Conservation (phyloP, 2,329 filamentous ascomycete species). For the Xylariomycetidae sp. region DNA sequence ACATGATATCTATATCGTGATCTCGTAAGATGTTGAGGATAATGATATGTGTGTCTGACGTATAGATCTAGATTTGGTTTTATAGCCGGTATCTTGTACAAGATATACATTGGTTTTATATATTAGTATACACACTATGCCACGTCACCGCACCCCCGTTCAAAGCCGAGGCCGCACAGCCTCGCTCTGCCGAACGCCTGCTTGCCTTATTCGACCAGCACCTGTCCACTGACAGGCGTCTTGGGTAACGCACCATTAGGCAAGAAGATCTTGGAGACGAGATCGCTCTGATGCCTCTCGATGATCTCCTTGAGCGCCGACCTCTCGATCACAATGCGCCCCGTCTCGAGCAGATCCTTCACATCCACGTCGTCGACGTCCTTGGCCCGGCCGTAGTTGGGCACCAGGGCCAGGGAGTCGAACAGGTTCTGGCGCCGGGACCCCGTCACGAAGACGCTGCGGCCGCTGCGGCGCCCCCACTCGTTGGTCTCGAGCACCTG, state of each 20-base stretch:
- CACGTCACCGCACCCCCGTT: too few relatives aligned
- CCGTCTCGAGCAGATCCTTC: slow-evolving; percentile 85
- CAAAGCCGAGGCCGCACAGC: too few relatives aligned
- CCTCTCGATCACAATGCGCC: slow-evolving; percentile 82
- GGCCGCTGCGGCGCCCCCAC: slow-evolving; percentile 62
- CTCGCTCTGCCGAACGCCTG: too few relatives aligned
- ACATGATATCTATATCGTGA: too few relatives aligned
- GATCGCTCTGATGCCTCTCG: slow-evolving; percentile 64
- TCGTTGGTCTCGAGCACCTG: slow-evolving; percentile 67
- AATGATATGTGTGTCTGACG: too few relatives aligned
- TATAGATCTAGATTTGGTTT: too few relatives aligned
- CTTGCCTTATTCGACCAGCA: slow-evolving; percentile 26
- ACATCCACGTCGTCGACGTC: slow-evolving; percentile 81
- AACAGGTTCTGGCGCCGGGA: slow-evolving; percentile 59
- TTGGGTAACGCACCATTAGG: slow-evolving; percentile 27
- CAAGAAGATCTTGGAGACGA: slow-evolving; percentile 45
- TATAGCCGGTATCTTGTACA: too few relatives aligned
- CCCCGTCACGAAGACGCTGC: slow-evolving; percentile 71
- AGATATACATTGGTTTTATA: too few relatives aligned
- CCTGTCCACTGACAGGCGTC: slow-evolving; percentile 17
- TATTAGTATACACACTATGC: too few relatives aligned
- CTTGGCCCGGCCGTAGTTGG: slow-evolving; percentile 64
- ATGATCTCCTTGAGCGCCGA: slow-evolving; percentile 73
- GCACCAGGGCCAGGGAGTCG: slow-evolving; percentile 59
- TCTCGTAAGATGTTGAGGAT: too few relatives aligned